Evolutionary conservation across 1,139 yeast genomes (phyloP), one percentile per base, ranked within the genome.

Genomic region (Hyphopichia wangnamkhiaoensis): DNA sequence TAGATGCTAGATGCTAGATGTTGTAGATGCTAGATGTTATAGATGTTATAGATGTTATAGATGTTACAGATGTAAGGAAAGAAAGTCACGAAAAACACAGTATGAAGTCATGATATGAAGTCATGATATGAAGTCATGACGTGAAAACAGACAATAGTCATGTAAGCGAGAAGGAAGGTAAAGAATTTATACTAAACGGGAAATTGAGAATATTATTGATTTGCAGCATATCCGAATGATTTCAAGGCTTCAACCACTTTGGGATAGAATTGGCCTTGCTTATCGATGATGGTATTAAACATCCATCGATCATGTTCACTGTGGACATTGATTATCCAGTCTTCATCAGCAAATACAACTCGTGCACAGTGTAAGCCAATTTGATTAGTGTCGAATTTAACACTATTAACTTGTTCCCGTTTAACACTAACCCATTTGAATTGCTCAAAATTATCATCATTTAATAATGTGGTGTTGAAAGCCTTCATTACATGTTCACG

Each of bases 291-390:
- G 15, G 34, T 12, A 52, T 19, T 31, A 56, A 48, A 58, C 17
- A 58, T 45, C 30, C 46, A 52, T 29, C 52, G 34, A 39, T 58
- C 63, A 12, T 37, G 10, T 13, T 17, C 41, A 2, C 29, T 24
- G 13, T 23, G 33, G 3, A 56, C 37, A 3, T 57, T 56, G n/a
- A 50, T 31, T 5, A 38, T 27, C 15, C 44, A 43, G 33, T 49
- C 52, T 34, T 48, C 43, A 10, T 37, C 27, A 3, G 28, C 35
- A 5, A 35, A 17, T 19, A 37, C 42, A 25, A 37, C 34, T n/a
- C 32, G 37, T 6, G 55, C 61, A 13, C 59, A 48, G 35, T 59
- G 64, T 15, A 59, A 46, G 2, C 54, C 64, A 10, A 59, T 56
- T 34, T 59, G 64, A 38, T 58, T 58, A 12, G 46, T 44, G 14